These are phyloP conservation scores for Zymoseptoria tritici DNA, from an alignment of 2,329 filamentous ascomycete species.

Conservation along the genomic window DNA sequence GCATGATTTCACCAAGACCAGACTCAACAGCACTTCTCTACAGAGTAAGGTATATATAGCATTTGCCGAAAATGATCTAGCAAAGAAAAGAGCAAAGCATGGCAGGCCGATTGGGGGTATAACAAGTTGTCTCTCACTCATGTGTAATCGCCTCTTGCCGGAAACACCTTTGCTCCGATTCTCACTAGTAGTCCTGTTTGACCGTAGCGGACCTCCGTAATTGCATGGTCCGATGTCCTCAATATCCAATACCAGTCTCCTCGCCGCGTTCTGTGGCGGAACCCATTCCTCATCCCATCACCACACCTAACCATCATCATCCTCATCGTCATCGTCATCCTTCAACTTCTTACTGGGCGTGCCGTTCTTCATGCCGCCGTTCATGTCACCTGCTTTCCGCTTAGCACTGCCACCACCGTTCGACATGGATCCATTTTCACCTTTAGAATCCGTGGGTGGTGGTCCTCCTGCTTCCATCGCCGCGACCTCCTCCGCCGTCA, in stretches of 20 bases:
- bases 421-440: conserved; percentile 23
- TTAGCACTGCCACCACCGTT: conserved; percentile 35
- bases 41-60: background rate
- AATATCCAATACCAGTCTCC: background rate
- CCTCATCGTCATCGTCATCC: conserved; percentile 32
- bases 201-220: background rate
- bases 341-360: conserved; percentile 24
- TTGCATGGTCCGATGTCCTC: background rate
- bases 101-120: background rate
- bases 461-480: conserved; percentile 67
- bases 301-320: background rate
- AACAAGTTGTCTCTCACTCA: background rate
- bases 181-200: background rate
- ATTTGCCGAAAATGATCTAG: background rate
- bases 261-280: background rate
- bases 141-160: background rate
- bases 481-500: conserved; percentile 93
- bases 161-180: background rate
- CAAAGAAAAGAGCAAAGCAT: background rate
- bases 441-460: conserved; percentile 33
- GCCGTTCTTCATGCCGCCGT: conserved; percentile 18
- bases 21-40: background rate
- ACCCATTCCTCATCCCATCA: background rate
- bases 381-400: conserved; percentile 43
- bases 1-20: too few species aligned